Evolutionary conservation across 805 yeast species (phyloP).

Genomic region (Wickerhamomyces bovis): DNA sequence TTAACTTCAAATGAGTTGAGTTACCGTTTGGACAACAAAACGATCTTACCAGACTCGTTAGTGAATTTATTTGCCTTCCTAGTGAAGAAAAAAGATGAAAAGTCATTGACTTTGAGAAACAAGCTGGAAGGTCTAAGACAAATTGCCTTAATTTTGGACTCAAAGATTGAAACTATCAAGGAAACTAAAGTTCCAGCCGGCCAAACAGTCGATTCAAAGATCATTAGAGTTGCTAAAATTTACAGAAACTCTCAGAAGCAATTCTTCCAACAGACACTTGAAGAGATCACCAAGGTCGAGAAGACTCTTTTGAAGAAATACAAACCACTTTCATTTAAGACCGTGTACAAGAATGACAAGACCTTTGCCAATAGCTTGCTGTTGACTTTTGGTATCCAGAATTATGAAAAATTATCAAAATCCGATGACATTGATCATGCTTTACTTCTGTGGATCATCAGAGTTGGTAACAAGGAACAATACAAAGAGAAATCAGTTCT

Average conservation of each 20-base stretch:
- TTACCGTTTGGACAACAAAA: conserved; percentile 30
- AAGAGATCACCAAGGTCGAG: conserved; percentile 41
- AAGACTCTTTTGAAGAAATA: conserved; percentile 36
- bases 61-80: conserved; percentile 49
- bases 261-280: conserved; percentile 39
- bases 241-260: conserved; percentile 46
- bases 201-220: conserved; percentile 16
- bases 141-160: conserved; percentile 42
- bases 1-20: conserved; percentile 37
- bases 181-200: conserved; percentile 23
- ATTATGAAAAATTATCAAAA: conserved; percentile 42
- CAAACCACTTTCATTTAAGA: conserved; percentile 50
- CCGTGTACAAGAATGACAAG: conserved; percentile 49
- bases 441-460: conserved; percentile 56
- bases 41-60: conserved; percentile 39
- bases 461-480: conserved; percentile 42
- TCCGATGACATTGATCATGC: conserved; percentile 50
- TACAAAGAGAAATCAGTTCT: conserved; percentile 25
- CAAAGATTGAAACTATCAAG: conserved; percentile 41
- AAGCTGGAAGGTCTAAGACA: conserved; percentile 56
- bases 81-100: conserved; percentile 45
- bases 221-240: conserved; percentile 31
- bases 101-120: conserved; percentile 43
- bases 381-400: conserved; percentile 49
- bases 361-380: conserved; percentile 48